Percentiles rank a stretch among this genome's conserved stretches.
Conservation (phyloP, 345 rosid species). For the Eucalyptus cloeziana region DNA sequence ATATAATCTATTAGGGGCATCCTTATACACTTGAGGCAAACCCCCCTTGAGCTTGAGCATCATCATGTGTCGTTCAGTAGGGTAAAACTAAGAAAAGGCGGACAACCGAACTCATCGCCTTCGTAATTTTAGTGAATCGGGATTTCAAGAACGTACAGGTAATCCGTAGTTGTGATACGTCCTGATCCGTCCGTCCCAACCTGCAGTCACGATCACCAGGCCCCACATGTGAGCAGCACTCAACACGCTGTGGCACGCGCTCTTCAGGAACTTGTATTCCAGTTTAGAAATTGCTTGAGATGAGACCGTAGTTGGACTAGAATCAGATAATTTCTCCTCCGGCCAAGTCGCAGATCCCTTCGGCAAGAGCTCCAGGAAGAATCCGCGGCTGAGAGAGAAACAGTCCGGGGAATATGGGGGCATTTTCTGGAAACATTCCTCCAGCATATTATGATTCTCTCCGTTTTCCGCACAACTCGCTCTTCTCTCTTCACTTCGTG, state of each 20-base stretch:
- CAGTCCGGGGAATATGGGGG: constrained; percentile 28
- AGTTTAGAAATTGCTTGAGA: constrained; percentile 32
- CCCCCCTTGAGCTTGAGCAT: background rate
- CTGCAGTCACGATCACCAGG: constrained; percentile 54
- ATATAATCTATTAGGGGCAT: background rate
- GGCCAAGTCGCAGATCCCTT: constrained; percentile 77
- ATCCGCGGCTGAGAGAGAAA: constrained; percentile 31
- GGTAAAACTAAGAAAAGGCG: background rate
- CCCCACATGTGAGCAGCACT: constrained; percentile 57
- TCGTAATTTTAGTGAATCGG: background rate
- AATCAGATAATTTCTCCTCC: constrained; percentile 49
- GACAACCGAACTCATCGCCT: background rate
- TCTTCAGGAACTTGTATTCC: constrained; percentile 48
- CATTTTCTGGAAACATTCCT: constrained; percentile 11
- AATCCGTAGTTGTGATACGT: constrained; percentile 63
- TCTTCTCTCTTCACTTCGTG: background rate
- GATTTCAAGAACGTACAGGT: constrained; percentile 10
- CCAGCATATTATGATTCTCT: background rate
- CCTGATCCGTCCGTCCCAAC: constrained; percentile 72
- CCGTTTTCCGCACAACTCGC: background rate
- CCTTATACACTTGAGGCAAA: background rate
- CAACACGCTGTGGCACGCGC: constrained; percentile 35
- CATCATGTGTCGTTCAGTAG: background rate
- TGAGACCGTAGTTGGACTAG: constrained; percentile 5
- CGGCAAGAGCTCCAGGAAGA: constrained; percentile 25